Evolutionary conservation across 805 yeast species (phyloP).

Genomic region (Ogataea wickerhamii): DNA sequence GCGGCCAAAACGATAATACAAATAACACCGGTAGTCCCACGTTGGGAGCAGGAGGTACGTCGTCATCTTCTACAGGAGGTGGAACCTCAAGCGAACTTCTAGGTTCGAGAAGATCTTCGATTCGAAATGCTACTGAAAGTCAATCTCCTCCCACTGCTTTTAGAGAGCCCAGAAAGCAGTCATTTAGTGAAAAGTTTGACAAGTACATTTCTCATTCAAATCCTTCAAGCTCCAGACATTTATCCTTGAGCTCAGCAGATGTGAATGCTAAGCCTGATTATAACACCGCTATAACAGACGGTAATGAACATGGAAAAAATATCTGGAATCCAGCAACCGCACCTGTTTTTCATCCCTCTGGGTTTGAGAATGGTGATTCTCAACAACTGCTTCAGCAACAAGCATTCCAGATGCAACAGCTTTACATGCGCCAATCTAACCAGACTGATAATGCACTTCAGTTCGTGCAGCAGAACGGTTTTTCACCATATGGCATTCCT

Average conservation of each 20-base stretch:
- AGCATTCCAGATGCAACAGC: slow-evolving; percentile 10
- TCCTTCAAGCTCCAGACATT: slow-evolving; percentile 27
- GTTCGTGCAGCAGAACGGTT: slow-evolving; percentile 12
- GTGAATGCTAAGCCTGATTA: slow-evolving; percentile 32
- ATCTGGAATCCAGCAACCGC: slow-evolving; percentile 71
- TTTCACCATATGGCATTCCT: slow-evolving; percentile 19
- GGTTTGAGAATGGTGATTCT: slow-evolving; percentile 11
- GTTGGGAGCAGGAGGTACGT: slow-evolving; percentile 6
- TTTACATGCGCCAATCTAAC: slow-evolving; percentile 18
- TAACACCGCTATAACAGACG: slow-evolving; percentile 32
- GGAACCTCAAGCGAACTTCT: slow-evolving; percentile 28
- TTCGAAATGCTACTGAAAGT: slow-evolving; percentile 34
- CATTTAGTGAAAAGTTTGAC: slow-evolving; percentile 62
- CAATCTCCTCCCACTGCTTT: slow-evolving; percentile 29
- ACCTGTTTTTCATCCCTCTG: slow-evolving; percentile 52
- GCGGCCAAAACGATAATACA: slow-evolving; percentile 1
- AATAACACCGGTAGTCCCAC: slow-evolving; percentile 7
- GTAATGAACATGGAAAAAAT: slow-evolving; percentile 26
- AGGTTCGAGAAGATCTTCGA: slow-evolving; percentile 52
- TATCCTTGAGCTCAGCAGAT: slow-evolving; percentile 28
- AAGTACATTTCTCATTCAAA: slow-evolving; percentile 37
- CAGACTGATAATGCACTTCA: slow-evolving; percentile 7
- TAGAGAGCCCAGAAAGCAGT: slow-evolving; percentile 39
- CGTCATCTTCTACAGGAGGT: slow-evolving; percentile 18
- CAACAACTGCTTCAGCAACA: slow-evolving; percentile 4